Base-by-base conservation (phyloP, 768 basidiomycete species). In the Cyclocybe aegerita region DNA sequence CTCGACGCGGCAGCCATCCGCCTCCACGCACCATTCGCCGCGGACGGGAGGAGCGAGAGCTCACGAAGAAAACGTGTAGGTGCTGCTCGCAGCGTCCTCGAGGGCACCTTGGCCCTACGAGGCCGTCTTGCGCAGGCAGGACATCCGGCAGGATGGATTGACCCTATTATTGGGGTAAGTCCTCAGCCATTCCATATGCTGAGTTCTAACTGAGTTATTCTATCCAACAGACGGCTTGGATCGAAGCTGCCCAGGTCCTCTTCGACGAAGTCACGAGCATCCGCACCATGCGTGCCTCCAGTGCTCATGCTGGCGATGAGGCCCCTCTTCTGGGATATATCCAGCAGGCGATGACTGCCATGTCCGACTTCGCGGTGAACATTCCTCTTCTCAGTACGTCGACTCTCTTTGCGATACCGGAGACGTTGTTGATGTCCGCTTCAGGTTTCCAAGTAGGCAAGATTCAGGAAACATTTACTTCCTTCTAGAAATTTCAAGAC, bases 1-100 rank as follows among this genome's bases (percentile, higher is more conserved):
- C 60, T 70, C 5, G 62, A 67, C n/a, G 60, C 67, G 7, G 69
- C 74, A 9, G 60, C 64, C 0, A 69, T 75, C 44, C 67, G 69
- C 35, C 64, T 77, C 3, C 69, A 73, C 38, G 57, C 48, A 9
- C 54, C 64, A 4, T 65, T 70, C 42, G 59, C 60, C 7, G 54
- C 55, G 10, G 51, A 53, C 0, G 60, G 57, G 9, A 45, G 62
- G 2, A 65, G 65, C 37, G 48, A 53, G 3, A 31, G 41, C 3
- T 62, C 65, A 4, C 57, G 48, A 15, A 57, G 54, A 7, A 64
- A 58, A 43, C 56, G 60, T 9, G 46, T 65, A 29, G 48, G 46
- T 0, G 59, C 59, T 11, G 65, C 67, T 0, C 54, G 55, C 9
- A 44, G 39, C 6, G 52, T 61, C 15, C 46, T 65, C 9, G 61